Evolutionary conservation across 2,329 filamentous ascomycete species (phyloP), one percentile per base, ranked within the genome.

Genomic region (Fusarium floridanum): DNA sequence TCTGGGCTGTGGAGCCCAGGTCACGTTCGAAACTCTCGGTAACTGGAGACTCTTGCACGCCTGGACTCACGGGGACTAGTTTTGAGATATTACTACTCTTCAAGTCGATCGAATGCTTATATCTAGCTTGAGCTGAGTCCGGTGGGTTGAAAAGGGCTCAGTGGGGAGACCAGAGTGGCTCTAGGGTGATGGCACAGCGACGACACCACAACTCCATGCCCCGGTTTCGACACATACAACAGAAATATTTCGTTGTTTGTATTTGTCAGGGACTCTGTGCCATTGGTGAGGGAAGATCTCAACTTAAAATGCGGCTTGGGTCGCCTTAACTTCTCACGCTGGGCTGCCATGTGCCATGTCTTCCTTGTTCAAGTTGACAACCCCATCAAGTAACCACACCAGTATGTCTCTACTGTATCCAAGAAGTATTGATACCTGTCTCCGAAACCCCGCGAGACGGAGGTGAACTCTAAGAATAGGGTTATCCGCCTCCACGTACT

Each of bases 31-130:
- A n/a, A 29, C 27, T 29, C 16, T 29, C 3, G 16, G 16, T 11
- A 53, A 6, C 17, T 32, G 16, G 45, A 11, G 45, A 22, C 6
- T 12, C 12, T 11, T 6, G 5, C 48, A 20, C 48, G 7, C 27
- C 17, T n/a, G 10, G 1, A 3, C 24, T 32, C 16, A n/a, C 5
- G 6, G 10, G 24, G 24, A 29, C 45, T 29, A 12, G 1, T 22
- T 29, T 50, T 1, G 16, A 8, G 45, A 14, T 1, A 16, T 8
- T 16, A 5, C 22, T 17, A 48, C 24, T 48, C 7, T 7, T 27
- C 4, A 3, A 5, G 7, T 9, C 8, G 3, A 16, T 3, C 22
- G 1, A 10, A 2, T 11, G 4, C 20, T 45, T 24, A 1, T 45
- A 7, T 22, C 20, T 45, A 20, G 20, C 16, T 4, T 16, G 5